Evolutionary conservation across 257 asterid genomes (phyloP).

Genomic region (Verbascum thapsus): DNA sequence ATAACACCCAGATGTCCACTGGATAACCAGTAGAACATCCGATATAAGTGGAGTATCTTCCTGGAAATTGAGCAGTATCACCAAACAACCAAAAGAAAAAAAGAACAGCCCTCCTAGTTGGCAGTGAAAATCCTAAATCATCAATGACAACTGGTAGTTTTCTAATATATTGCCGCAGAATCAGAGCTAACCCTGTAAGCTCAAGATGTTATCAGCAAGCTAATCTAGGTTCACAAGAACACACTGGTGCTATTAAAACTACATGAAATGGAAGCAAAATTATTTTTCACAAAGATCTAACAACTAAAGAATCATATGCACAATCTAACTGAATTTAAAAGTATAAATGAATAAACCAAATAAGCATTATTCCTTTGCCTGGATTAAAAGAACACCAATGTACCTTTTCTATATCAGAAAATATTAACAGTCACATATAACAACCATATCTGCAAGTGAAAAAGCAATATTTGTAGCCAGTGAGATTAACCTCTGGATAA

Average conservation of each 20-base stretch:
- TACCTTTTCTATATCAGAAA: background rate
- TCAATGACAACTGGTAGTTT: background rate
- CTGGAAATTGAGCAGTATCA: background rate
- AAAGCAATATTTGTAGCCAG: background rate
- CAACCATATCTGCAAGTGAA: conserved; percentile 7
- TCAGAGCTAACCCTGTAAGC: background rate
- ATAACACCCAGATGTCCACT: background rate
- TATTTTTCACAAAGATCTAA: background rate
- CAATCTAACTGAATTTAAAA: background rate
- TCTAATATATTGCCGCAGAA: background rate
- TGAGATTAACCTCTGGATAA: background rate
- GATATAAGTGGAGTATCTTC: background rate
- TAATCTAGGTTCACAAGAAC: background rate
- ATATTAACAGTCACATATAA: background rate
- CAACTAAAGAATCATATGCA: background rate
- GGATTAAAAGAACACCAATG: background rate
- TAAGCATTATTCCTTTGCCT: conserved; percentile 7
- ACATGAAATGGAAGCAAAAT: background rate
- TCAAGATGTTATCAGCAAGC: background rate
- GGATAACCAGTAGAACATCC: background rate
- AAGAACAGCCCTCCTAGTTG: background rate
- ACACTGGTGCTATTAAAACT: background rate
- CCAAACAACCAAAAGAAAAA: background rate
- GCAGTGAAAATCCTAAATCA: background rate
- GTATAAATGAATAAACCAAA: background rate